These are phyloP conservation scores for Eragrostis nindensis DNA, from an alignment of 176 grass and related monocot genomes.

Conservation along the genomic window DNA sequence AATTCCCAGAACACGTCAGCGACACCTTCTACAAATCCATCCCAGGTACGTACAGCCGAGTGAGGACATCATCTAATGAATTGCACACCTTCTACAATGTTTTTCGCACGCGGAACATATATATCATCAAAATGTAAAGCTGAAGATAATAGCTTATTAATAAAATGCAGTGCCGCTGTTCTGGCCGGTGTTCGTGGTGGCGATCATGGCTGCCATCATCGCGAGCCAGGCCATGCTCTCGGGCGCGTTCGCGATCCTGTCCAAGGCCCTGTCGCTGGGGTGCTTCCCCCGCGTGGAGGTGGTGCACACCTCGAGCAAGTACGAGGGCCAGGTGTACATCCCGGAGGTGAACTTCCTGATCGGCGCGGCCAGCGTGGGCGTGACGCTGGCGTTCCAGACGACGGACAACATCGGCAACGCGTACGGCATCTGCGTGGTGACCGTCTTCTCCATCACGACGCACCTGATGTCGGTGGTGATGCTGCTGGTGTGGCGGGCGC, in stretches of 20 bases:
- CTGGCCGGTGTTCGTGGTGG: constrained; percentile 70
- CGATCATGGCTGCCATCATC: constrained; percentile 63
- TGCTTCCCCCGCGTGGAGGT: constrained; percentile 73
- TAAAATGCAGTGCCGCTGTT: constrained; percentile 52
- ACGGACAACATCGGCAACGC: constrained; percentile 67
- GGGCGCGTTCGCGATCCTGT: constrained; percentile 64
- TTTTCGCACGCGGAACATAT: neutral
- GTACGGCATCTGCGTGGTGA: constrained; percentile 65
- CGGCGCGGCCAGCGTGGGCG: constrained; percentile 46
- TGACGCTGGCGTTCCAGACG: constrained; percentile 56
- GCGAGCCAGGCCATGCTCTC: constrained; percentile 79
- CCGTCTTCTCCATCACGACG: constrained; percentile 62
- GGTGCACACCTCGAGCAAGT: constrained; percentile 68
- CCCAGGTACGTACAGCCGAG: constrained; percentile 47
- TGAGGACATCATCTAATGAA: too few relatives aligned
- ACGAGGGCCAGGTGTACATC: constrained; percentile 75
- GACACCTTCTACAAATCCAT: constrained; percentile 71
- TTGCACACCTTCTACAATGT: neutral
- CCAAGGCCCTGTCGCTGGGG: constrained; percentile 57
- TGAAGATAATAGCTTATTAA: neutral
- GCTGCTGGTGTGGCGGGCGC: constrained; percentile 60
- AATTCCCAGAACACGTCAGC: constrained; percentile 31
- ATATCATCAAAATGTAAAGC: neutral
- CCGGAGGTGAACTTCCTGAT: constrained; percentile 70
- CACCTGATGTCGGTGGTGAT: constrained; percentile 59